These are phyloP conservation scores for Polyplosphaeria fusca DNA, from an alignment of 495 filamentous ascomycete genomes.

Conservation along the genomic window DNA sequence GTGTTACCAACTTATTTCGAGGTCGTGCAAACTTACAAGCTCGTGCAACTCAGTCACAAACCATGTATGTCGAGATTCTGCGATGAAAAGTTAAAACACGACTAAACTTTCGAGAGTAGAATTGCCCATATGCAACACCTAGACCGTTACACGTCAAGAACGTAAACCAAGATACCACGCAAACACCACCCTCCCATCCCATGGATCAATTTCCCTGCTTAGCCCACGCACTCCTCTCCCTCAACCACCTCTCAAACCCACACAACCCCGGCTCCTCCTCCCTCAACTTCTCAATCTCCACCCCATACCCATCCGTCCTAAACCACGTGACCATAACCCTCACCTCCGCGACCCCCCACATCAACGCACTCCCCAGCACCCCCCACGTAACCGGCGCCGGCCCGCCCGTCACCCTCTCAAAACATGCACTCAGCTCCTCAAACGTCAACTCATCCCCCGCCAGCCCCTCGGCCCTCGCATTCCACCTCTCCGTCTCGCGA, in stretches of 20 bases:
- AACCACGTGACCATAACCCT: slow-evolving; percentile 65
- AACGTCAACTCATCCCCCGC: slow-evolving; percentile 61
- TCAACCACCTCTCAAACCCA: slow-evolving; percentile 59
- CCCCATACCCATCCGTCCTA: slow-evolving; percentile 57
- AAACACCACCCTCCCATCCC: no score
- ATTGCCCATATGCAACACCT: no score
- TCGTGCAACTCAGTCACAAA: no score
- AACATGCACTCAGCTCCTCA: slow-evolving; percentile 49
- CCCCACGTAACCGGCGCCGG: slow-evolving; percentile 45
- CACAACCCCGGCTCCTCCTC: slow-evolving; percentile 52
- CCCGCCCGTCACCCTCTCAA: slow-evolving; percentile 49
- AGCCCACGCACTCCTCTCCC: slow-evolving; percentile 50
- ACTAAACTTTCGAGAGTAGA: no score
- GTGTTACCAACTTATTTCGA: no score
- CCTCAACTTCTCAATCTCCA: slow-evolving; percentile 54
- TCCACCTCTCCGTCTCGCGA: slow-evolving; percentile 47
- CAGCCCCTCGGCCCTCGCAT: slow-evolving; percentile 49
- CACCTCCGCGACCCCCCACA: slow-evolving; percentile 53
- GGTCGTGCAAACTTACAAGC: no score
- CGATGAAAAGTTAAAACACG: no score
- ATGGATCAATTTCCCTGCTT: no score
- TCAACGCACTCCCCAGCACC: slow-evolving; percentile 34
- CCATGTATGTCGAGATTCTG: no score
- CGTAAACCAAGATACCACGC: no score
- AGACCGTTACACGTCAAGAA: no score